Evolutionary conservation across 2,329 filamentous ascomycete species (phyloP), one percentile per base, ranked within the genome.

Genomic region (Pseudocercospora musae): DNA sequence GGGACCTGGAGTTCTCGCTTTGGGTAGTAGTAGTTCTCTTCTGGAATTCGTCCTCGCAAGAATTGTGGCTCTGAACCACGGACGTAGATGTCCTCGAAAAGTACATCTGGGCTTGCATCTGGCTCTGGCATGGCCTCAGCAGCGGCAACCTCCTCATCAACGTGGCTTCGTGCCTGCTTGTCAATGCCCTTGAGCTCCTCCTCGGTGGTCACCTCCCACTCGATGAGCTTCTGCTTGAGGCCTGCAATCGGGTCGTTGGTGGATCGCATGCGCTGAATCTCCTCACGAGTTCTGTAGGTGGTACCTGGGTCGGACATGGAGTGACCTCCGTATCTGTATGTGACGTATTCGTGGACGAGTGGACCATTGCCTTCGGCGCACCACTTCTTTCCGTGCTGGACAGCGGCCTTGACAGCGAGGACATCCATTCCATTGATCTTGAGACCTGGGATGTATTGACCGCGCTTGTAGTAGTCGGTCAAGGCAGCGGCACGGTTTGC

Each of bases 381-480:
- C 84, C 89, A 96, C 76, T 96, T 86, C 84, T 95, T 96, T 76
- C 89, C 92, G 83, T 96, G 93, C 81, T 94, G 84, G 74, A 96
- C 92, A 68, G 95, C 95, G 58, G 94, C 92, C 86, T 96, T 96
- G 79, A 97, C 94, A 68, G 95, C 94, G 67, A 99, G 90, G 73
- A 96, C 92, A 78, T 99, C 95, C 95, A 99, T 99, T 76, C 92
- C 95, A 82, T 99, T 99, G 80, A 99, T 92, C 87, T 99, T 99
- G 74, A 99, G 87, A 83, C 95, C 95, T 62, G 95, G 94, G 71
- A 99, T 99, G 85, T 98, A 99, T 83, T 99, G 95, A 70, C 95
- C 95, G 82, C 95, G 94, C 89, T 98, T 98, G 88, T 99, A 98
- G 89, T 99, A 99, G 80, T 99, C 95, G 79, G 95, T 98, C 77